These are phyloP conservation scores for Pythium insidiosum DNA, from an alignment of 352 stramenopile genomes.

Conservation along the genomic window DNA sequence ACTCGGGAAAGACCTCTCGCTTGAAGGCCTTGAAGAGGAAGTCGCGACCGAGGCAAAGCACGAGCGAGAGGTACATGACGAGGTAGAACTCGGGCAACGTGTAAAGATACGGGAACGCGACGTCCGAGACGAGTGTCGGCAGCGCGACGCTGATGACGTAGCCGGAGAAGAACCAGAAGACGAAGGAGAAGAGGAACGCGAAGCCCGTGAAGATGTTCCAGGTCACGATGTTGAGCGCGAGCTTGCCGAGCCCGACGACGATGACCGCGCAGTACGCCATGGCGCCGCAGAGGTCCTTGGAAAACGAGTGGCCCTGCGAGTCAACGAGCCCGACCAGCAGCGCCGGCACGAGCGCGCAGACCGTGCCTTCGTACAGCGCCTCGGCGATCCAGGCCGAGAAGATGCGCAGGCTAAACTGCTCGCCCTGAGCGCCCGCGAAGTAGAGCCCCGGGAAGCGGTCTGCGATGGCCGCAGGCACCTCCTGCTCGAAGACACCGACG, in stretches of 20 bases:
- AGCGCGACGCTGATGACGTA: slow-evolving; percentile 55
- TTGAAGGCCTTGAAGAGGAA: slow-evolving; percentile 85
- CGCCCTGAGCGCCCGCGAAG: slow-evolving; percentile 61
- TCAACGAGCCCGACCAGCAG: slow-evolving; percentile 53
- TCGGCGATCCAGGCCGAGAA: slow-evolving; percentile 77
- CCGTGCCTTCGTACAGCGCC: slow-evolving; percentile 66
- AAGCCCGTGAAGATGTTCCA: slow-evolving; percentile 62
- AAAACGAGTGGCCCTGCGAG: slow-evolving; percentile 52
- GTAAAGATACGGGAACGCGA: slow-evolving; percentile 75
- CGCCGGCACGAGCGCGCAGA: slow-evolving; percentile 60
- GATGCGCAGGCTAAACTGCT: slow-evolving; percentile 78
- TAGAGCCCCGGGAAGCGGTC: slow-evolving; percentile 80
- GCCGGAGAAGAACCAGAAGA: slow-evolving; percentile 70
- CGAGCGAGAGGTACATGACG: slow-evolving; percentile 53
- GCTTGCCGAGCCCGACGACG: slow-evolving; percentile 70
- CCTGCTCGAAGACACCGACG: slow-evolving; percentile 76
- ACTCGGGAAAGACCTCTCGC: slow-evolving; percentile 73
- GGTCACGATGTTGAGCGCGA: slow-evolving; percentile 77
- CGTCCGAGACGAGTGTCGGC: slow-evolving; percentile 48
- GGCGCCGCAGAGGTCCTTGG: slow-evolving; percentile 55
- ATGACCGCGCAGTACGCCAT: slow-evolving; percentile 79
- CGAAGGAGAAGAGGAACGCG: slow-evolving; percentile 48
- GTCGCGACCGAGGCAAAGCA: slow-evolving; percentile 70
- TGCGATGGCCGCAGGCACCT: slow-evolving; percentile 58
- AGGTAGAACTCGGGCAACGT: slow-evolving; percentile 68